These are phyloP conservation scores for Hygrophila difformis DNA, from an alignment of 257 asterid genomes.

Conservation along the genomic window DNA sequence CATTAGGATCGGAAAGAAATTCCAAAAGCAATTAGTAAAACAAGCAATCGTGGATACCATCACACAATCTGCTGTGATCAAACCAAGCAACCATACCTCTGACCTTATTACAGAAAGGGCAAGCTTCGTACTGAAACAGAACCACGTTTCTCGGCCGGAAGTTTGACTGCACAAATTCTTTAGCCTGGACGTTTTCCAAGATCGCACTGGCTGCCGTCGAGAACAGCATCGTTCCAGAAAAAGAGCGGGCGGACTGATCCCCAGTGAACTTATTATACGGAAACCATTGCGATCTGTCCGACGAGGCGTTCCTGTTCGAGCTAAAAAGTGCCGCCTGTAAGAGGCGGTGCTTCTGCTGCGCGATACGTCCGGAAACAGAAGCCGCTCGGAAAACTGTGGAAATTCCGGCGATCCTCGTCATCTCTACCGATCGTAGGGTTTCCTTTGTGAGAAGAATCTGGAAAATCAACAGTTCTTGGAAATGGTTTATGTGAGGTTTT, in stretches of 20 bases:
- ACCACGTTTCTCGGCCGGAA: conserved; percentile 60
- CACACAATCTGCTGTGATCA: no score
- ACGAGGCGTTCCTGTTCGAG: conserved; percentile 24
- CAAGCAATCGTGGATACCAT: no score
- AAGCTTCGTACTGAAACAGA: conserved; percentile 90
- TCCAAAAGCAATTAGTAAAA: no score
- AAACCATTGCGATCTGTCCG: conserved; percentile 48
- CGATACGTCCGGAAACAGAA: conserved; percentile 9
- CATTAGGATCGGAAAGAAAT: neutral
- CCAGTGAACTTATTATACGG: conserved; percentile 25
- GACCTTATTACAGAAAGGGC: conserved; percentile 95
- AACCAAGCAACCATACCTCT: conserved; percentile 79
- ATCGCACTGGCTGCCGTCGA: conserved; percentile 58
- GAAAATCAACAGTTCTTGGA: neutral
- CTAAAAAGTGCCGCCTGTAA: conserved; percentile 40
- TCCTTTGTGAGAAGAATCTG: neutral
- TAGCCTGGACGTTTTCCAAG: conserved; percentile 60
- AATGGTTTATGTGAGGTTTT: neutral
- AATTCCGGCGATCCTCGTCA: conserved; percentile 51
- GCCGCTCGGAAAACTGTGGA: conserved; percentile 48
- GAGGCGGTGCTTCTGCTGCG: conserved; percentile 24
- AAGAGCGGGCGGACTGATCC: conserved; percentile 24
- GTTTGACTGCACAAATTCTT: conserved; percentile 44
- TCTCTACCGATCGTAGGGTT: conserved; percentile 20
- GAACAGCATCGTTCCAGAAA: conserved; percentile 62